Conservation (phyloP, 2,329 filamentous ascomycete genomes). For the Stagonosporopsis rhizophila region DNA sequence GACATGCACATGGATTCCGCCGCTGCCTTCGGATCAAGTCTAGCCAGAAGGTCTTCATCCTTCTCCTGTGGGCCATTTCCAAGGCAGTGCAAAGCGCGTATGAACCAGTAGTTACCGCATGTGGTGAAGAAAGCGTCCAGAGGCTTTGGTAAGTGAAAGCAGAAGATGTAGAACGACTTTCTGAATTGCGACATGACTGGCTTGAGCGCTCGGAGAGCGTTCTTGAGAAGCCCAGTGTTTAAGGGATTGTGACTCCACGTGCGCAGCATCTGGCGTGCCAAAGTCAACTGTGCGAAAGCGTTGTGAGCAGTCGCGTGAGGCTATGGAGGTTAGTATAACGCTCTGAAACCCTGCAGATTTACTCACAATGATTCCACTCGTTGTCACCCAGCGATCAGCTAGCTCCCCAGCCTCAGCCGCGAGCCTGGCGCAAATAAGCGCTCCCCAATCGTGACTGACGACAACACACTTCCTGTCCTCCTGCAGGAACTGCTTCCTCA, state of each 20-base stretch:
- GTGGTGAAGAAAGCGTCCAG: constrained; percentile 55
- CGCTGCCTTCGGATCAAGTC: constrained; percentile 32
- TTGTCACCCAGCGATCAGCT: constrained; percentile 63
- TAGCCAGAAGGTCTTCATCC: constrained; percentile 17
- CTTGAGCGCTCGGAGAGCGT: constrained; percentile 52
- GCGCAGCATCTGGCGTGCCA: constrained; percentile 59
- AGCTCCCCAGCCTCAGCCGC: constrained; percentile 65
- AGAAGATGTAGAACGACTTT: constrained; percentile 63
- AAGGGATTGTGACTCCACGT: constrained; percentile 56
- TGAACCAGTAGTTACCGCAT: constrained; percentile 59
- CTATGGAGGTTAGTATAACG: constrained; percentile 36
- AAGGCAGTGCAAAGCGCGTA: constrained; percentile 52
- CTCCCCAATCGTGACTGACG: constrained; percentile 64
- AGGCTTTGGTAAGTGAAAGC: constrained; percentile 58
- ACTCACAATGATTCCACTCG: constrained; percentile 62
- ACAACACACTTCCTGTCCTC: constrained; percentile 50
- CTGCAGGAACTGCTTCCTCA: constrained; percentile 55
- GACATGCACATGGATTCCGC: constrained; percentile 60
- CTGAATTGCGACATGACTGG: constrained; percentile 58
- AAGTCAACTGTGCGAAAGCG: constrained; percentile 48
- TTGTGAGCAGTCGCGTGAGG: constrained; percentile 54
- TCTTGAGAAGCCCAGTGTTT: constrained; percentile 55
- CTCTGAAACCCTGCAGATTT: neutral
- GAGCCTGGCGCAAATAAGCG: constrained; percentile 60
- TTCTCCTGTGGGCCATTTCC: constrained; percentile 42